Base-by-base conservation (phyloP, 352 stramenopile genomes). In the Pythium monospermum region DNA sequence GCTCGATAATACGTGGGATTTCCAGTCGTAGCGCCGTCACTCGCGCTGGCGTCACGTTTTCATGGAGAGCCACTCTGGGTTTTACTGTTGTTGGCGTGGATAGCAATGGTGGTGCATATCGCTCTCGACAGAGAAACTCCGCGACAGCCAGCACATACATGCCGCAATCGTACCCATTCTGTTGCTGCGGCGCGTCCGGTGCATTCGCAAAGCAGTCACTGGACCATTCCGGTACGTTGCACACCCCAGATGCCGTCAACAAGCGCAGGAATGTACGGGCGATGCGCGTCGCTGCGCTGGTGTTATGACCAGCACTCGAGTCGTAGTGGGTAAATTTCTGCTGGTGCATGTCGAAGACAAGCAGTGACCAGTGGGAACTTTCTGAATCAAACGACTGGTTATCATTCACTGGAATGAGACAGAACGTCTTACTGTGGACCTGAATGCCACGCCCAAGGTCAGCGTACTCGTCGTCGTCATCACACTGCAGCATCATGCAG, bases 151-250 rank as follows among this genome's bases (percentile, higher is more conserved):
- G 68, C 49, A 89, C 80, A 51, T 87, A 91, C 69, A 91, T 71
- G 28, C 83, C 83, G 53, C 83, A 94, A 56, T 94, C 80, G 59
- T 83, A 89, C 19, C 76, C 69, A 45, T 94, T 94, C 31, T 58
- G 55, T 47, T 94, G 83, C 66, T 94, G 83, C 25, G 80, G 74
- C 16, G 67, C 52, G 10, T 82, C 59, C 7, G 15, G 42, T 19
- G 67, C 65, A 21, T 76, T 70, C 45, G 13, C 18, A 13, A 51
- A 55, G 10, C 40, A 28, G 6, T 37, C 55, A 11, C 15, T 45
- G 1, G 30, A 35, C 46, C 46, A 57, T 26, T 30, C 22, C 10
- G 49, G 39, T 16, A 57, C 49, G 10, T 39, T 12, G 5, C 41
- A 30, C 16, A 50, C 43, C 6, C 45, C 49, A 0, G 37, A 53